Conservation (phyloP, 2,329 filamentous ascomycete genomes). For the Nannizzia gypsea region DNA sequence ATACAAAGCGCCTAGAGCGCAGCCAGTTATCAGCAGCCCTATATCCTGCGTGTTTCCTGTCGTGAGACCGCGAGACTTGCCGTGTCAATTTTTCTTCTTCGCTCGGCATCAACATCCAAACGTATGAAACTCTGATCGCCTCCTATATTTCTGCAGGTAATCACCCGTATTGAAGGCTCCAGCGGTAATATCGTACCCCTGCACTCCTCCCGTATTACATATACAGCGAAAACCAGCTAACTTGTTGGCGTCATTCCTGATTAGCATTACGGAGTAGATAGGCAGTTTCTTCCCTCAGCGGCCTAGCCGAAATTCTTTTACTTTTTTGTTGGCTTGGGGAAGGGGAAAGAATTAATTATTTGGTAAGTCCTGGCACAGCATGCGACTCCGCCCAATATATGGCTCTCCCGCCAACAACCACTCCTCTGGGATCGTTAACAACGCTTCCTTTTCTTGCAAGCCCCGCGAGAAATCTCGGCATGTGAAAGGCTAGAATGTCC, state of each 20-base stretch:
- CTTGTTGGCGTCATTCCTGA: neutral
- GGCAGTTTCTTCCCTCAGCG: neutral
- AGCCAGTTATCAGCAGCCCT: neutral
- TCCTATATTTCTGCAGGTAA: conserved; percentile 3
- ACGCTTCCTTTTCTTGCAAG: neutral
- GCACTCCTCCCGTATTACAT: neutral
- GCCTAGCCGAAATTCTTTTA: neutral
- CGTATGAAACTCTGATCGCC: conserved; percentile 1
- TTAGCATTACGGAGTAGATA: neutral
- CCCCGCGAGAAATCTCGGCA: neutral
- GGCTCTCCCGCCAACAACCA: conserved; percentile 4
- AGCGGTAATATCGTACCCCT: neutral
- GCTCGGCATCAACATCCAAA: neutral
- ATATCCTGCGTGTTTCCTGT: neutral
- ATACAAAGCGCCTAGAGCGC: neutral
- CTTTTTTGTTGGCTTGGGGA: neutral
- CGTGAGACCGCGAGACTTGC: neutral
- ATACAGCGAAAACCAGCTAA: neutral
- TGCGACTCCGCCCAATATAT: neutral
- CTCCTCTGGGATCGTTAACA: neutral
- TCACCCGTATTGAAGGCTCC: neutral
- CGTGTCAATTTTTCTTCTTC: neutral
- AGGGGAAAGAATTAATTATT: neutral
- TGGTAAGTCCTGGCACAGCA: neutral
- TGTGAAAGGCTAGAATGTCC: conserved; percentile 1